phyloP scores from a whole-genome alignment of 2,329 filamentous ascomycete species.

The Colletotrichum sp. region DNA sequence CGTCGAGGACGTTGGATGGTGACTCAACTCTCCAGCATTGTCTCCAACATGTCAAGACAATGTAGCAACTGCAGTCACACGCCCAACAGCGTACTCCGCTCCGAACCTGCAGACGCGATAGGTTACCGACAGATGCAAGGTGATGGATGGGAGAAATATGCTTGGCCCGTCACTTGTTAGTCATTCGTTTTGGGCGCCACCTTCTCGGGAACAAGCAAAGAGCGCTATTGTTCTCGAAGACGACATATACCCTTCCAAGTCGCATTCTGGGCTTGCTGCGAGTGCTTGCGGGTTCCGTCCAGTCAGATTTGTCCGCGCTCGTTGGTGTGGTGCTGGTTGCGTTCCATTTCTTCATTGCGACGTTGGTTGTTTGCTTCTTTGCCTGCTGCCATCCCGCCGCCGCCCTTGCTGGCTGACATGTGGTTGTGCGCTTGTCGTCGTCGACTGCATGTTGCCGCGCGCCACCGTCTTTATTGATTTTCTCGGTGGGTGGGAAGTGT shows the following conservation, averaged over 20 bases:
- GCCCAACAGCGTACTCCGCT: background rate
- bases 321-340: background rate
- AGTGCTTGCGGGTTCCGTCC: background rate
- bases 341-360: background rate
- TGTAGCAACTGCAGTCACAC: background rate
- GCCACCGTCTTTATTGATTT: background rate
- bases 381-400: background rate
- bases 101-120: background rate
- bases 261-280: background rate
- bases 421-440: background rate
- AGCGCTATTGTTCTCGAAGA: constrained; percentile 4
- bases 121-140: constrained; percentile 12
- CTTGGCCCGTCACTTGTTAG: background rate
- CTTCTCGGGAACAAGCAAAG: background rate
- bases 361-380: background rate
- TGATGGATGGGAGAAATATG: background rate
- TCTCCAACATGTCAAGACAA: background rate
- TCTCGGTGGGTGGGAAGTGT: background rate
- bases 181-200: background rate
- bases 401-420: background rate
- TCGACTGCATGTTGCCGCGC: constrained; percentile 12
- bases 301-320: background rate
- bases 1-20: background rate
- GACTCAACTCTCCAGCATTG: background rate
- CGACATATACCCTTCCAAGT: background rate